Base-by-base conservation (phyloP, 495 filamentous ascomycete species). In the Hypoxylon cercidicola region DNA sequence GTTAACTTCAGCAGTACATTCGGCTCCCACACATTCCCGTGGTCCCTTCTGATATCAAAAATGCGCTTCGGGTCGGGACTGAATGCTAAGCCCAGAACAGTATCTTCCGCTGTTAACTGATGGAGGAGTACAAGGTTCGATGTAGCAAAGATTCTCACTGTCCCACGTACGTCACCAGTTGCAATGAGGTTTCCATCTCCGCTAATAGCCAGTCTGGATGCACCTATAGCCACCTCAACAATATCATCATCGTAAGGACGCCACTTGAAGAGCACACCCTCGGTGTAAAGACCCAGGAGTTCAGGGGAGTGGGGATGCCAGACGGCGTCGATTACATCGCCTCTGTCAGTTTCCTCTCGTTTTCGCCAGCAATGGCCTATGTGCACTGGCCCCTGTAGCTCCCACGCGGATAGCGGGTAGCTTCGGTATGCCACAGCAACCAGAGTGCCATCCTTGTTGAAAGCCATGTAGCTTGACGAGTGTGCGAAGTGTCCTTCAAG, bases 21-120 rank as follows among this genome's bases (percentile, higher is more conserved):
- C 7, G 69, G 73, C 60, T 74, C 69, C 73, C 69, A 74, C 11
- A 44, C 66, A 48, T 72, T 74, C 9, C 56, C 66, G 46, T 71
- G 71, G 13, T 53, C 54, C 0, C 68, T 72, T 54, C 73, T 46
- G 11, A 72, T 58, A 18, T 75, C 73, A 35, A 74, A 75, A 25
- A 75, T 43, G 8, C 73, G 72, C 23, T 47, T 39, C n/a, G 49
- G 11, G 23, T 74, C 73, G 21, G 69, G 69, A 44, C 66, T 66
- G 23, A 75, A 74, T 19, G 61, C 37, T 20, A 75, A 25, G 7
- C 59, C 71, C 12, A 67, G 25, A 15, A 73, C 55, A 19, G 32
- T 44, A 30, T 54, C 47, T 16, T 60, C n/a, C 10, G 56, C 51
- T 10, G 47, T 35, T 12, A 60, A 34, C 1, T 72, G 67, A 35